Percentiles rank a stretch among this genome's conserved stretches.
Evolutionary conservation across 139 green algal genomes (phyloP).

Genomic region (Tetraselmis striata): DNA sequence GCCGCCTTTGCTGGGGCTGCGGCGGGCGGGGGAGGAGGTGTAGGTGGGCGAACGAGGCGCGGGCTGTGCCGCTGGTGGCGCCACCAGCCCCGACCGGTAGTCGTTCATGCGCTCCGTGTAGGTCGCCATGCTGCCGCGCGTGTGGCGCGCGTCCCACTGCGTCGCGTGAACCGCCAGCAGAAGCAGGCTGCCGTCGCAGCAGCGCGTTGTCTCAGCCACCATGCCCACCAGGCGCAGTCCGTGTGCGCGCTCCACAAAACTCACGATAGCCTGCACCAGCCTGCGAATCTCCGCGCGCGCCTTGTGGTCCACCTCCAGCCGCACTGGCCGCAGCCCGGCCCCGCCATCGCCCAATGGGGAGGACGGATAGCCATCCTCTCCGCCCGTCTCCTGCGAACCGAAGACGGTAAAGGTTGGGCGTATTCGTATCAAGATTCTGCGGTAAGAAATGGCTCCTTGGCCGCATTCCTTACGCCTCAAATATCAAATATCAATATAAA

Average conservation of each 20-base stretch:
- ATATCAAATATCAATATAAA: too few species aligned
- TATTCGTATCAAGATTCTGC: too few species aligned
- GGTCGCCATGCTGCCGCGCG: slow-evolving; percentile 26
- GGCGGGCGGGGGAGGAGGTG: slow-evolving; percentile 1
- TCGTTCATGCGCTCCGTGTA: slow-evolving; percentile 39
- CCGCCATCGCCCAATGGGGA: background rate
- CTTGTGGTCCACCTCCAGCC: slow-evolving; percentile 21
- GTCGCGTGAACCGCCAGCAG: slow-evolving; percentile 11
- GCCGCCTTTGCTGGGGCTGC: background rate
- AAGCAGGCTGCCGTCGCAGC: slow-evolving; percentile 2
- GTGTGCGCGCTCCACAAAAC: slow-evolving; percentile 31
- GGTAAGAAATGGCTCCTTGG: too few species aligned
- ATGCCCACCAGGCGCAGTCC: slow-evolving; percentile 24
- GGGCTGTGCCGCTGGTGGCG: slow-evolving; percentile 23
- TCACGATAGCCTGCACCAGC: slow-evolving; percentile 3
- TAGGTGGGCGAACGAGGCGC: slow-evolving; percentile 11
- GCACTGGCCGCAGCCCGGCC: background rate
- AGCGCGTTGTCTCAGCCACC: slow-evolving; percentile 21
- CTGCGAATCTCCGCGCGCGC: slow-evolving; percentile 8
- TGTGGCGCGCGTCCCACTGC: slow-evolving; percentile 23
- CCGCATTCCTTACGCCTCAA: too few species aligned
- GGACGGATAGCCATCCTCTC: too few species aligned
- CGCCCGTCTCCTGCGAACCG: too few species aligned
- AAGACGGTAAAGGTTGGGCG: too few species aligned
- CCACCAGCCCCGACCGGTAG: slow-evolving; percentile 23